These are phyloP conservation scores for Populus deltoides DNA, from an alignment of 345 rosid genomes.

Conservation along the genomic window DNA sequence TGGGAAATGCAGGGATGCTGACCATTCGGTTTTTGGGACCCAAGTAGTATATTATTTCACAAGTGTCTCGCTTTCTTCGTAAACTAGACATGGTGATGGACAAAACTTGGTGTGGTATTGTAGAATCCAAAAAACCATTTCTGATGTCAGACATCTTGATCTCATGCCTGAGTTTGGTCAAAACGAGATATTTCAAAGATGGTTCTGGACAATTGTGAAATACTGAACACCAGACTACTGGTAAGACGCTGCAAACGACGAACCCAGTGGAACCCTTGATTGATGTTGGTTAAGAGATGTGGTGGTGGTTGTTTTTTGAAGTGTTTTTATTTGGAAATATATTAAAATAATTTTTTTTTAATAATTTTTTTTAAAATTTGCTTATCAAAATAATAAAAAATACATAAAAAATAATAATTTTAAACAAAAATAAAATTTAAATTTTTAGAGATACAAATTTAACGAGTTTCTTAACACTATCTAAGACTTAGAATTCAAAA, in stretches of 20 bases:
- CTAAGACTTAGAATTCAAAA: background rate
- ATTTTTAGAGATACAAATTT: no score
- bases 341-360: no score
- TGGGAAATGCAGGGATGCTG: background rate
- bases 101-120: background rate
- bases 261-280: background rate
- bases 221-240: background rate
- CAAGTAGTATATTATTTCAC: background rate
- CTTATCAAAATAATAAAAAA: no score
- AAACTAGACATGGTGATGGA: background rate
- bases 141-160: background rate
- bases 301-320: no score
- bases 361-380: no score
- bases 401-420: no score
- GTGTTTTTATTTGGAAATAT: no score
- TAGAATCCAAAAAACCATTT: background rate
- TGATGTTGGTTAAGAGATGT: background rate
- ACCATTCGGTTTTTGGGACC: background rate
- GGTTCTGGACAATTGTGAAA: background rate
- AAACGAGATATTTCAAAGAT: background rate
- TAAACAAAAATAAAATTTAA: no score
- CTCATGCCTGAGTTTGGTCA: background rate
- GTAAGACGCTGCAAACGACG: background rate
- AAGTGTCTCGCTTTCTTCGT: background rate
- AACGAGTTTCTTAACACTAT: no score